Evolutionary conservation across 768 basidiomycete genomes (phyloP).

Genomic region (Leccinum fibrillosum): DNA sequence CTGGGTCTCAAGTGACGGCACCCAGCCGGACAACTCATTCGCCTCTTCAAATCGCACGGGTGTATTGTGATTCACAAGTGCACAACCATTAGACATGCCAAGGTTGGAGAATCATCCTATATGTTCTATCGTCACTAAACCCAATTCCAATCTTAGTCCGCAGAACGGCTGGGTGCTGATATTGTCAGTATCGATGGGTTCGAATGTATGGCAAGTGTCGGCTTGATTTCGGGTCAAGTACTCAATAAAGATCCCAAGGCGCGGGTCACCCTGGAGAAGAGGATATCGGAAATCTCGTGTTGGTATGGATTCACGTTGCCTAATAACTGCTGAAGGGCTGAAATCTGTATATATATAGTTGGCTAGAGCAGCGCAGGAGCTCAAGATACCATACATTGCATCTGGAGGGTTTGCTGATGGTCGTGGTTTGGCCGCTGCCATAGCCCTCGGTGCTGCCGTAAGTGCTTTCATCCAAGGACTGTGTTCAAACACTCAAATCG

Average conservation of each 20-base stretch:
- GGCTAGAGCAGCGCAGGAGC: conserved; percentile 80
- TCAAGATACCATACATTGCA: conserved; percentile 83
- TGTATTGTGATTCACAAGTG: conserved; percentile 90
- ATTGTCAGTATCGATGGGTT: conserved; percentile 87
- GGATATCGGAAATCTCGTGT: conserved; percentile 82
- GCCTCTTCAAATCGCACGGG: conserved; percentile 73
- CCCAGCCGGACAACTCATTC: conserved; percentile 72
- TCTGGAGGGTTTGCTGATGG: conserved; percentile 90
- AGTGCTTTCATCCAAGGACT: conserved; percentile 25
- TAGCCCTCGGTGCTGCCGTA: conserved; percentile 79
- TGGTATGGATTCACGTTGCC: conserved; percentile 44
- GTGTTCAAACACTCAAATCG: neutral
- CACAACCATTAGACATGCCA: conserved; percentile 81
- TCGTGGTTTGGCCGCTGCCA: conserved; percentile 75
- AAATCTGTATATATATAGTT: conserved; percentile 49
- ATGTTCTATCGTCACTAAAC: neutral
- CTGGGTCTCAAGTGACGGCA: neutral
- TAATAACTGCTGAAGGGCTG: neutral
- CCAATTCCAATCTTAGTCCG: conserved; percentile 36
- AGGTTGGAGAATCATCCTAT: conserved; percentile 41
- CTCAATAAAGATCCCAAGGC: conserved; percentile 42
- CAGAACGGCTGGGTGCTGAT: conserved; percentile 80
- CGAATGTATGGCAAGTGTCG: conserved; percentile 56
- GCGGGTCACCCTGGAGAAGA: conserved; percentile 95
- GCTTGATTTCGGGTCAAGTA: neutral